Base-by-base conservation (phyloP, 2,329 filamentous ascomycete genomes). In the Stagonosporopsis vannaccii region DNA sequence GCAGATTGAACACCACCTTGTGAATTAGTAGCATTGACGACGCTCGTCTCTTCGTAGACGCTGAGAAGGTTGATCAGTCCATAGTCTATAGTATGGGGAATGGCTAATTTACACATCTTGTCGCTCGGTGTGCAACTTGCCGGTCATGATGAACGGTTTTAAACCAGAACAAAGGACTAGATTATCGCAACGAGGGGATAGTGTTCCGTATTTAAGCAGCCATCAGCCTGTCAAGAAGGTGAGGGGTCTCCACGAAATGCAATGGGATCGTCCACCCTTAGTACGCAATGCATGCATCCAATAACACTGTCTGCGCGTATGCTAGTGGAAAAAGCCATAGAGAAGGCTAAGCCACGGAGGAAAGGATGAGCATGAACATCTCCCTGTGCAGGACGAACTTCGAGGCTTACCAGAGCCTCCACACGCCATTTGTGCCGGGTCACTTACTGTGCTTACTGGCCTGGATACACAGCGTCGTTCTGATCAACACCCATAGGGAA, bases 81-180 rank as follows among this genome's bases (percentile, higher is more conserved):
- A n/a, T 2, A 23, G 8, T 44, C 30, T 13, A 23, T 13, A 1
- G 12, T 33, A 23, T 13, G 3, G 5, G 2, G 9, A 3, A 19
- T 7, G 8, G 28, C 19, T 12, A 11, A 17, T 54, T 22, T 55
- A 64, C 61, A 50, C 59, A 60, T 64, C 59, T 20, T 60, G 59
- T 42, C 56, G 50, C 51, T 64, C 61, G 25, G 44, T 37, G 23
- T 52, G 42, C 36, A 53, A 33, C 46, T 60, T 62, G 30, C 40
- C 49, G 37, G 61, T 30, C 61, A 64, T 64, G 42, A 37, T 44
- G 19, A 15, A 25, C 6, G 42, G 20, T 33, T 11, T 11, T 32
- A 12, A 17, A 32, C 36, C 30, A 26, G 23, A 43, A 33, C n/a
- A n/a, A n/a, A n/a, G n/a, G n/a, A n/a, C n/a, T n/a, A n/a, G 20